Base-by-base conservation (phyloP, 176 grass and related monocot species). In the Elaeis guineensis region DNA sequence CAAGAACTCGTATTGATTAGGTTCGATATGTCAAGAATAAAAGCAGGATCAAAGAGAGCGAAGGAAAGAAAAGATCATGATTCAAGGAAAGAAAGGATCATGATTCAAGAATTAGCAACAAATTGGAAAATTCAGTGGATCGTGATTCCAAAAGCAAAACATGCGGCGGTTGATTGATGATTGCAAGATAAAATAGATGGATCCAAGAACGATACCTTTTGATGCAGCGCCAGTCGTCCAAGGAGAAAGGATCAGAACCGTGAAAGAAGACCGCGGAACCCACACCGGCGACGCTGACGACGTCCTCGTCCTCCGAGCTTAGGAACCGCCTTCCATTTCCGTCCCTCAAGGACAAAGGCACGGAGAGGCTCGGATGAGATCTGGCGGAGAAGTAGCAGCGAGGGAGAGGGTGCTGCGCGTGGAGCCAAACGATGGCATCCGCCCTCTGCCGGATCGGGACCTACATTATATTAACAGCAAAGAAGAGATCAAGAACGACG, bases 401-500 rank as follows among this genome's bases (percentile, higher is more conserved):
- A 0, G 83, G 87, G 54, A 88, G 65, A 29, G 58, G 58, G 55
- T 18, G 61, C 66, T 97, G 87, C 15, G 78, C 84, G 50, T 88
- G 84, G n/a, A 97, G 81, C 92, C 84, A 97, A 62, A 88, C 81
- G 21, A 91, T 65, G 62, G 87, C 84, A 30, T 97, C 81, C 52
- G 65, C 81, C 17, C 87, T 70, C 77, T 88, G 78, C 80, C 69
- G 77, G 26, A 97, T 80, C 4, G 87, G 87, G 35, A 97, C 83
- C 85, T 89, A 77, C 58, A 44, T 54, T 54, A 0, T 1, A 17
- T 19, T 6, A 18, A 18, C 9, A 64, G 9, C 4, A 0, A 8
- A 49, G 28, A 44, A 44, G 35, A 6, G 7, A 44, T 44, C 35
- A 44, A 44, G 35, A 23, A 11, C n/a, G 0, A 64, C 8, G 3